Evolutionary conservation across 495 filamentous ascomycete genomes (phyloP), one percentile per base, ranked within the genome.

Genomic region (Glonium stellatum): DNA sequence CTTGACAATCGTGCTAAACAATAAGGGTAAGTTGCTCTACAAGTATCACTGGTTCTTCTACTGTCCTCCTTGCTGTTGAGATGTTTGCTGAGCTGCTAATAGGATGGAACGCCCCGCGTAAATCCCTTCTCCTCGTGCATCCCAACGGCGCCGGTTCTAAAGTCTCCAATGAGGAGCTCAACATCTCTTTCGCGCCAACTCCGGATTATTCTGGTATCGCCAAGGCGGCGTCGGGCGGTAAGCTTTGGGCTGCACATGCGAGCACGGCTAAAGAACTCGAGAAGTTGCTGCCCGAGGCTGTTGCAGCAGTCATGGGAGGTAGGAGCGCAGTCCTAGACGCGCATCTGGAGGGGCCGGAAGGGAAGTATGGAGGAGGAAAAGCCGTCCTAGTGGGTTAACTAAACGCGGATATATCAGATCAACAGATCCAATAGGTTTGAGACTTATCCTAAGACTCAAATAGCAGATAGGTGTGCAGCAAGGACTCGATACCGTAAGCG

Each of bases 131-230:
- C n/a, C 67, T 74, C 27, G 73, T 75, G 5, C 72, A 75, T 59
- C 73, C 73, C 0, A 47, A 67, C 22, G 73, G 73, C 19, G 50
- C 54, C 34, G 73, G 87, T 0, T 85, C 87, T 8, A 85, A 82
- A 59, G 89, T 84, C 19, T 87, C 81, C 10, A 92, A 93, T 66
- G 84, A 88, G 60, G 92, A 95, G 59, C 78, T 97, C 60, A 95
- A 96, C 65, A 95, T 97, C 70, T 86, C 83, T 1, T 93, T 97
- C 69, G 83, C 81, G 12, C 92, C 92, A 0, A 82, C 82, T 0
- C 92, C 92, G 0, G 92, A 97, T 67, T 97, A 92, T 70, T 77
- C 88, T 0, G 92, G 92, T 11, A 96, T 97, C 59, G 92, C 92
- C 0, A 89, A 89, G 76, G 92, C 91, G 5, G 90, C 92, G 0